These are phyloP conservation scores for Apiospora saccharicola DNA, from an alignment of 2,329 filamentous ascomycete species.

Conservation along the genomic window DNA sequence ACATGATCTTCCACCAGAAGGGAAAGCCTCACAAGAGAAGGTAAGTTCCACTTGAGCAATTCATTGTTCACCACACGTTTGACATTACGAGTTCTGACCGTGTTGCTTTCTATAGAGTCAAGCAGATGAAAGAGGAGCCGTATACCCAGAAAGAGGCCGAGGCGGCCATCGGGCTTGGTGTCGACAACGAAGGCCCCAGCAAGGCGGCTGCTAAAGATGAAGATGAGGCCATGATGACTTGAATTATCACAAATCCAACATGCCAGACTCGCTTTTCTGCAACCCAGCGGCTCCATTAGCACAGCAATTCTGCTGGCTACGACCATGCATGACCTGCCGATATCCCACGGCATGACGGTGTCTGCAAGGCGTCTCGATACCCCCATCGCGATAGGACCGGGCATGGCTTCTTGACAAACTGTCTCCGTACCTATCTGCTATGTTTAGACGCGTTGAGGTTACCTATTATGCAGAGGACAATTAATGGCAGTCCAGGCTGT, in stretches of 20 bases:
- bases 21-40: constrained; percentile 95
- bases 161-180: constrained; percentile 75
- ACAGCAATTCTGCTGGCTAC: background rate
- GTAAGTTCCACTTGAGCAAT: constrained; percentile 50
- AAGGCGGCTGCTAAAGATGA: constrained; percentile 40
- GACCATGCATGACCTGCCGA: background rate
- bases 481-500: background rate
- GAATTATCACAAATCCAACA: constrained; percentile 26
- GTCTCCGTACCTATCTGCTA: background rate
- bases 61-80: constrained; percentile 24
- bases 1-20: constrained; percentile 76
- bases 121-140: constrained; percentile 82
- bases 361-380: constrained; percentile 1
- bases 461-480: constrained; percentile 13
- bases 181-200: constrained; percentile 65
- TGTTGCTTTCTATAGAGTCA: constrained; percentile 65
- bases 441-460: constrained; percentile 19
- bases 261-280: background rate
- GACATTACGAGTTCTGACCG: constrained; percentile 33
- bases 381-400: constrained; percentile 5
- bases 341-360: background rate
- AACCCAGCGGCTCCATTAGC: background rate
- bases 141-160: constrained; percentile 89
- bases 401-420: background rate
- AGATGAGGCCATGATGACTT: constrained; percentile 50